Base-by-base conservation (phyloP, 139 green algal species). In the Picochlorum costavermella region DNA sequence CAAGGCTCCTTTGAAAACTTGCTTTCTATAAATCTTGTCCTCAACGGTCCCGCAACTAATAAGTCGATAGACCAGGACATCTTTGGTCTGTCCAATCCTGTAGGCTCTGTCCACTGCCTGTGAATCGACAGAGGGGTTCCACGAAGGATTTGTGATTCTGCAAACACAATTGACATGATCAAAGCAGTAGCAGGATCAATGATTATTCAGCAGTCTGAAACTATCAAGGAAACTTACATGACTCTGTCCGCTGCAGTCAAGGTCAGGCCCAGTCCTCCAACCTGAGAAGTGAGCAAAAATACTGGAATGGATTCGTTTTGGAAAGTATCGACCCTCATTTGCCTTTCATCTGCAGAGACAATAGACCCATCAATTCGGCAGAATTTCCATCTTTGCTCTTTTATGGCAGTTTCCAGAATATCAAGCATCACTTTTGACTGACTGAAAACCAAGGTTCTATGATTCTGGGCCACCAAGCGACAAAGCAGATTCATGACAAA, bases 231-330 rank as follows among this genome's bases (percentile, higher is more conserved):
- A 53, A 2, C 46, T 10, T 20, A 53, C 20, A 98, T 84, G 8
- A 98, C 92, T 1, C 92, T 75, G 65, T 96, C 79, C 9, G 92
- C 92, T 3, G 81, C 87, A 1, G 93, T 98, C 6, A 98, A 78
- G 6, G 91, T 98, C 17, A 98, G 73, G 2, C 92, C 92, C 58
- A 98, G 71, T 5, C 92, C 92, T 5, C 92, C 92, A 29, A 97
- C 92, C 66, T 88, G 77, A 8, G 83, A 84, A 5, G 91, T 95
- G 12, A 98, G 81, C 61, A 98, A 77, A 67, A 96, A 95, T 8
- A 98, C 75, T 4, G 84, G 86, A 56, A 94, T 91, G 61, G 30
- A 30, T 56, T 49, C 26, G 17, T 31, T 73, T 64, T 96, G 89
- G 69, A 96, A 97, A 29, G 50, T 50, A 29, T 72, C 36, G 23